phyloP scores from a whole-genome alignment of 2,329 filamentous ascomycete species.

The Colletotrichum camelliae region DNA sequence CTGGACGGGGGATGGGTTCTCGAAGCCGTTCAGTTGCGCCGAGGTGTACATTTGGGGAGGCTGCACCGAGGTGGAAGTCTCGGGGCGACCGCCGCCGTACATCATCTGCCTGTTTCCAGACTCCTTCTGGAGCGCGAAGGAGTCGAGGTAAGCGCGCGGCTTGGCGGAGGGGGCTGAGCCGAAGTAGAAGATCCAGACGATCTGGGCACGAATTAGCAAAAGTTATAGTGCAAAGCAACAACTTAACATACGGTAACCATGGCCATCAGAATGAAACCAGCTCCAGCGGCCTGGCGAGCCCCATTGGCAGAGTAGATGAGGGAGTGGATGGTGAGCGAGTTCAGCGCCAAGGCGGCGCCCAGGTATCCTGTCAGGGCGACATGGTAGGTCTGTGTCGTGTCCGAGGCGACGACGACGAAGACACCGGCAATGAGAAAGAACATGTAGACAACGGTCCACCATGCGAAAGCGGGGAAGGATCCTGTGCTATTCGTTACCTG shows the following conservation, averaged over 20 bases:
- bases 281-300: slow-evolving; percentile 83
- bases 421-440: slow-evolving; percentile 83
- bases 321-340: slow-evolving; percentile 84
- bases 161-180: slow-evolving; percentile 88
- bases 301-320: slow-evolving; percentile 79
- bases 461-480: slow-evolving; percentile 84
- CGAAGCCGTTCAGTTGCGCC: slow-evolving; percentile 91
- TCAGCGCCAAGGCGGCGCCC: slow-evolving; percentile 81
- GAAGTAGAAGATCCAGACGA: slow-evolving; percentile 99
- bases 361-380: slow-evolving; percentile 91
- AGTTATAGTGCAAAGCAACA: background rate
- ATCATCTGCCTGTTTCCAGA: slow-evolving; percentile 73
- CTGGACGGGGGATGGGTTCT: slow-evolving; percentile 88
- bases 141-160: slow-evolving; percentile 91
- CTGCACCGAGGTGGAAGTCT: slow-evolving; percentile 79
- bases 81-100: slow-evolving; percentile 79
- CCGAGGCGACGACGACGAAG: slow-evolving; percentile 81
- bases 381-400: slow-evolving; percentile 86
- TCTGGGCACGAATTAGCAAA: slow-evolving; percentile 53
- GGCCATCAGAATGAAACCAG: slow-evolving; percentile 91
- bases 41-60: slow-evolving; percentile 98
- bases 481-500: slow-evolving; percentile 35
- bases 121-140: slow-evolving; percentile 93
- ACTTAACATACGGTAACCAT: slow-evolving; percentile 80
- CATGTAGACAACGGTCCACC: slow-evolving; percentile 91